phyloP scores from a whole-genome alignment of 2,329 filamentous ascomycete genomes.

The Didymella keratinophila region DNA sequence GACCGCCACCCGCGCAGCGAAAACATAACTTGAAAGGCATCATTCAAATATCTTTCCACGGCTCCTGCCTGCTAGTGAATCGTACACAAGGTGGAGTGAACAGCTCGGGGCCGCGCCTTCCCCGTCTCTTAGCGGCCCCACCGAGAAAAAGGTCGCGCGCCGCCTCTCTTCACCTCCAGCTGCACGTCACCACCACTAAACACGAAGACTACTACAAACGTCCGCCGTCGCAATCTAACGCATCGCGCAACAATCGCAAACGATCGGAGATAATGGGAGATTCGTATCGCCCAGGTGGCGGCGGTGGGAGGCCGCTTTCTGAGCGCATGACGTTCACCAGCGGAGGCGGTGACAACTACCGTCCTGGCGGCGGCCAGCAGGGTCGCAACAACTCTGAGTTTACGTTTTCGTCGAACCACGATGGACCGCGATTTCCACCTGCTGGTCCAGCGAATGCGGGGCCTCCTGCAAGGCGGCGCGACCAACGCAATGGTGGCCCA shows the following conservation, averaged over 20 bases:
- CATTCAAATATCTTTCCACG: neutral
- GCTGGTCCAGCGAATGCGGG: constrained; percentile 31
- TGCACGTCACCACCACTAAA: constrained; percentile 18
- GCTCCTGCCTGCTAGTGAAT: neutral
- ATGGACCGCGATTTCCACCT: constrained; percentile 43
- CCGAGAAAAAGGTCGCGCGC: constrained; percentile 22
- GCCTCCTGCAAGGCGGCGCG: constrained; percentile 27
- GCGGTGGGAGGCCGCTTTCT: constrained; percentile 31
- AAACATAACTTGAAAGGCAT: neutral
- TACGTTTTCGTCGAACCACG: constrained; percentile 43
- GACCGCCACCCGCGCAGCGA: neutral
- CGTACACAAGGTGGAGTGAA: constrained; percentile 5
- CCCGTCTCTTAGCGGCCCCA: constrained; percentile 21
- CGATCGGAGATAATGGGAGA: constrained; percentile 31
- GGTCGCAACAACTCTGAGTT: constrained; percentile 37
- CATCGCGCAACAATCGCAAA: constrained; percentile 15
- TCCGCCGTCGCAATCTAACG: constrained; percentile 2
- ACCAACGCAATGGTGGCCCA: constrained; percentile 27
- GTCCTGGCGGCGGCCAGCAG: constrained; percentile 31
- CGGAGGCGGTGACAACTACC: constrained; percentile 41
- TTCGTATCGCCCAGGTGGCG: constrained; percentile 37
- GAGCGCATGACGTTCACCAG: constrained; percentile 43
- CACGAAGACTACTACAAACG: constrained; percentile 7
- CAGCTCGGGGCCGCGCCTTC: constrained; percentile 9
- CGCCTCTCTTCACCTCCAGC: constrained; percentile 6